Evolutionary conservation across 208 protist genomes (phyloP), one percentile per base, ranked within the genome.

Genomic region (Naegleria lovaniensis): DNA sequence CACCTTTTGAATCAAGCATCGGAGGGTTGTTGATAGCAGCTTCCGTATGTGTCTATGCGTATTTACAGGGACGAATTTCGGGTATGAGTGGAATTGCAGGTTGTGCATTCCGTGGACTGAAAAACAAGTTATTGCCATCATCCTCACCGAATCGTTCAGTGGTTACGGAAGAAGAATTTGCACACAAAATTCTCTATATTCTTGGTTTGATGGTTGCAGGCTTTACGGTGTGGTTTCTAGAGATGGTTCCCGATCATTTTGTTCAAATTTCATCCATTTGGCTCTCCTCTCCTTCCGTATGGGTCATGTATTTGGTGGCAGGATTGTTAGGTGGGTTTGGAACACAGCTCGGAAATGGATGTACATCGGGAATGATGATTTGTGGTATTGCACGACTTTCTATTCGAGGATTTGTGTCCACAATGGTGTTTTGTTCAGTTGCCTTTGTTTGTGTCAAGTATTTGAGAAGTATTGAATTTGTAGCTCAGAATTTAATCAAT

Each of bases 331-430:
- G 48, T 48, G 84, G 84, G 6, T 38, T 87, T 55, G 84, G 84
- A 48, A 87, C 88, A 40, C 43, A 67, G 13, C 22, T 90, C 0
- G 88, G 25, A 19, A 43, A 1, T 59, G 91, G 91, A 15, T 92
- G 91, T 29, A 92, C 91, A 33, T 75, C 40, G 15, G 91, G 91
- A n/a, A 88, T 91, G 9, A 85, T 75, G 41, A 41, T 91, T 36
- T 90, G 75, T 75, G 91, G 91, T 33, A 25, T 92, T 5, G 40
- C 87, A 43, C 33, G 91, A 39, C 75, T 92, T 13, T 91, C 89
- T 13, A 0, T n/a, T 5, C 43, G 91, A 88, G 88, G 89, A 5
- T 79, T 90, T 25, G 89, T 91, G 0, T 29, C 59, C 4, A 40
- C 67, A 3, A 38, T 85, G 25, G 58, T 85, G 25, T 91, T 91